Evolutionary conservation across 2,329 filamentous ascomycete species (phyloP).

Genomic region (Penicillium verrucosum): DNA sequence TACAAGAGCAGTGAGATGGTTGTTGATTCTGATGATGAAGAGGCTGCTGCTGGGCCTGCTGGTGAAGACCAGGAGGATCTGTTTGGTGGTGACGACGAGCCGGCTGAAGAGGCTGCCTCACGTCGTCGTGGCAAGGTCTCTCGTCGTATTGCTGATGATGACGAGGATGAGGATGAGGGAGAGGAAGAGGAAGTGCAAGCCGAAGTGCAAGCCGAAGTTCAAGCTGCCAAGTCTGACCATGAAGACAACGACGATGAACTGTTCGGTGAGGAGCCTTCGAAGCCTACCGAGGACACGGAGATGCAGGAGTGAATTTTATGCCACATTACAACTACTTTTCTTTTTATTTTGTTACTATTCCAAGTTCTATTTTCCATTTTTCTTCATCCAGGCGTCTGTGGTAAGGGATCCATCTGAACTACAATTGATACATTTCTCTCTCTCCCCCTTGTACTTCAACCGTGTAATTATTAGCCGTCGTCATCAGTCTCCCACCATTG

Average conservation of each 20-base stretch:
- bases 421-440: slow-evolving; percentile 2
- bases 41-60: slow-evolving; percentile 29
- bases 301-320: slow-evolving; percentile 33
- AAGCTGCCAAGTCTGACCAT: slow-evolving; percentile 30
- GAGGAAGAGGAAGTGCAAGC: slow-evolving; percentile 20
- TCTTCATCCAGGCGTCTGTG: slow-evolving; percentile 12
- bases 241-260: slow-evolving; percentile 36
- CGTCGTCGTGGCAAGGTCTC: slow-evolving; percentile 34
- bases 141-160: slow-evolving; percentile 39
- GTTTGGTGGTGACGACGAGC: slow-evolving; percentile 32
- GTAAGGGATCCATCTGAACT: slow-evolving; percentile 1
- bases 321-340: not conserved
- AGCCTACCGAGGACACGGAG: slow-evolving; percentile 29
- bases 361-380: slow-evolving; percentile 15
- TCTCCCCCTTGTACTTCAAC: not conserved
- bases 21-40: slow-evolving; percentile 64
- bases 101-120: slow-evolving; percentile 41
- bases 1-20: slow-evolving; percentile 85
- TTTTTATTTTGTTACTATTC: slow-evolving; percentile 8
- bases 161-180: slow-evolving; percentile 47
- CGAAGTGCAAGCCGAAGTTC: slow-evolving; percentile 29
- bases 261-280: slow-evolving; percentile 33
- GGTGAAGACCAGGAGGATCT: slow-evolving; percentile 28
- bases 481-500: not conserved
- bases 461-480: slow-evolving; percentile 1